Evolutionary conservation across 1,284 basidiomycete species (phyloP).

Genomic region (Exobasidium cylindrosporum): DNA sequence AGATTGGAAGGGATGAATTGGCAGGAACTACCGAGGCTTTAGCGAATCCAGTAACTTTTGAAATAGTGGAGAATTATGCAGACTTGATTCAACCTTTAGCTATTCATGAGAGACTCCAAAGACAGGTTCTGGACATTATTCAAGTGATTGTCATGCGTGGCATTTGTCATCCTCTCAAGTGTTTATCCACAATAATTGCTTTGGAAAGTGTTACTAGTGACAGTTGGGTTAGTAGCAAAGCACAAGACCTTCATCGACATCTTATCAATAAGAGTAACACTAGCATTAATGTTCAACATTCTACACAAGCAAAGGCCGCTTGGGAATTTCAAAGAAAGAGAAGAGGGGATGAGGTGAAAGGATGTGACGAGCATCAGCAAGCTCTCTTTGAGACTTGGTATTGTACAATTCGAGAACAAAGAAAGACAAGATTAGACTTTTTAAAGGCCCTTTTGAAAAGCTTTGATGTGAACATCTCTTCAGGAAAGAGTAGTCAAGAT

Average conservation of each 20-base stretch:
- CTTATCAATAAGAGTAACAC: conserved; percentile 86
- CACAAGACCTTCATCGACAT: conserved; percentile 74
- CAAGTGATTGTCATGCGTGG: conserved; percentile 91
- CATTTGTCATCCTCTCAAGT: conserved; percentile 87
- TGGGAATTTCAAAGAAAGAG: conserved; percentile 60
- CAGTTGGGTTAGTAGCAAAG: conserved; percentile 66
- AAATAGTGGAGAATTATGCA: conserved; percentile 87
- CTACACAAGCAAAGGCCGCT: conserved; percentile 72
- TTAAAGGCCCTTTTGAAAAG: conserved; percentile 75
- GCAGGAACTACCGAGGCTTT: conserved; percentile 91
- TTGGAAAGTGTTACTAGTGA: conserved; percentile 75
- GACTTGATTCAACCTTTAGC: conserved; percentile 64
- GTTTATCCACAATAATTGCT: conserved; percentile 85
- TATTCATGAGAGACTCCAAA: conserved; percentile 63
- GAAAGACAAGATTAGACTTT: conserved; percentile 71
- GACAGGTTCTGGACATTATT: conserved; percentile 82
- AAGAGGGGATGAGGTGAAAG: not conserved
- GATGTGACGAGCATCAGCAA: not conserved
- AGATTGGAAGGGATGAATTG: conserved; percentile 71
- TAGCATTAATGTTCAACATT: conserved; percentile 78
- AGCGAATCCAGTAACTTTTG: conserved; percentile 87
- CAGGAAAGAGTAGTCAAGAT: conserved; percentile 21
- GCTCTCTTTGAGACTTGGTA: conserved; percentile 88
- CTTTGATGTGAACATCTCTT: conserved; percentile 68
- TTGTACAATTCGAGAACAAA: conserved; percentile 67